Conservation (phyloP, 495 filamentous ascomycete genomes). For the Lasiosphaeris hirsuta region DNA sequence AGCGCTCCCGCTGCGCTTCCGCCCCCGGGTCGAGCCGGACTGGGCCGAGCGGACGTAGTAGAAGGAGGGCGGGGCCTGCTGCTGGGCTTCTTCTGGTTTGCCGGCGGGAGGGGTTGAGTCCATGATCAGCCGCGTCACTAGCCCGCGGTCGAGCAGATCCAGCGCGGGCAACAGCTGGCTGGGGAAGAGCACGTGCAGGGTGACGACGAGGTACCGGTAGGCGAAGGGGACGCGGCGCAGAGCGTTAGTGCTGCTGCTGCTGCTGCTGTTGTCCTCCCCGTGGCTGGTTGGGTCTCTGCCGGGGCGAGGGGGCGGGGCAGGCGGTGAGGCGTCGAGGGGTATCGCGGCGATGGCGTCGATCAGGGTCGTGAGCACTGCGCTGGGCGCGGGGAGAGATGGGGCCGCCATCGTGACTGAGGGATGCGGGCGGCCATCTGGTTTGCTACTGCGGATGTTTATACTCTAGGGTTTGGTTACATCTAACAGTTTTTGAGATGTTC, state of each 20-base stretch:
- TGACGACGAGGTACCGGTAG: conserved; percentile 48
- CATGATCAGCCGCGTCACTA: conserved; percentile 49
- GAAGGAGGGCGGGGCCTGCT: conserved; percentile 15
- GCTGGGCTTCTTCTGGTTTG: neutral
- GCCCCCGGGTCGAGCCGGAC: conserved; percentile 19
- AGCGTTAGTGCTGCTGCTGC: conserved; percentile 30
- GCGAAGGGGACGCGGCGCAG: conserved; percentile 36
- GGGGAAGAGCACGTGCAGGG: conserved; percentile 64
- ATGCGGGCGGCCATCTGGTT: no score
- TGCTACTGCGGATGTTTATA: no score
- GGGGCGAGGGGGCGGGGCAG: neutral
- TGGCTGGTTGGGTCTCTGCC: neutral
- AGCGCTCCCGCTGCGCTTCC: conserved; percentile 12
- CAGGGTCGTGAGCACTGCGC: conserved; percentile 44
- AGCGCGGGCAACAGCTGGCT: conserved; percentile 65
- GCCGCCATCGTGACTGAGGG: neutral
- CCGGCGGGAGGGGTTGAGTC: neutral
- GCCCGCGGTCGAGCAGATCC: conserved; percentile 72
- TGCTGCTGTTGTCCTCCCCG: neutral
- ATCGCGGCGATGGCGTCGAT: conserved; percentile 40
- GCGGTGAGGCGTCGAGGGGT: conserved; percentile 20
- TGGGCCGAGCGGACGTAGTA: conserved; percentile 41
- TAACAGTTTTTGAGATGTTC: no score
- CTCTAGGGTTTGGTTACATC: no score
- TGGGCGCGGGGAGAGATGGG: conserved; percentile 33